phyloP scores from a whole-genome alignment of 495 filamentous ascomycete species.

The Aspergillus baeticus region DNA sequence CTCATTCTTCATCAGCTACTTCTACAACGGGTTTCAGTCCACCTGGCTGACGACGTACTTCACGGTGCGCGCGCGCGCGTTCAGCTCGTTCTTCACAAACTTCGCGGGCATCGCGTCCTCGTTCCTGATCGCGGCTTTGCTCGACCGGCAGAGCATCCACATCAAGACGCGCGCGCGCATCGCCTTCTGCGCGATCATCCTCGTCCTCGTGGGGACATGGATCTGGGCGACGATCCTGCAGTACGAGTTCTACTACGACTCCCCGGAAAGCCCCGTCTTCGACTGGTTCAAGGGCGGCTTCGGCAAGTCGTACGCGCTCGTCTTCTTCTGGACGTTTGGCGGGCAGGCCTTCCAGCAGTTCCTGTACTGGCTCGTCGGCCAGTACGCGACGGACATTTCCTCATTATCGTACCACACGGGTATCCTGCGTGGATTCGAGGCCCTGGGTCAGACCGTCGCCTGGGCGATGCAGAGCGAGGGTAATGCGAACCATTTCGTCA shows the following conservation, averaged over 20 bases:
- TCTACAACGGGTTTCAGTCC: constrained; percentile 36
- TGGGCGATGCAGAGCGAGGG: constrained; percentile 38
- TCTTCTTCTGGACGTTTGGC: constrained; percentile 35
- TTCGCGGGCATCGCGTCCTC: constrained; percentile 33
- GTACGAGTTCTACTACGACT: constrained; percentile 27
- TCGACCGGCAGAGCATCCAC: constrained; percentile 32
- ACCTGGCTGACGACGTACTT: constrained; percentile 35
- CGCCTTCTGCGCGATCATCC: constrained; percentile 25
- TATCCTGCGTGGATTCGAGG: constrained; percentile 33
- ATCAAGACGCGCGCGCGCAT: constrained; percentile 34
- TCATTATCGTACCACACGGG: constrained; percentile 34
- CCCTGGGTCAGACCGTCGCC: constrained; percentile 33
- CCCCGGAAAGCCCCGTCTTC: constrained; percentile 24
- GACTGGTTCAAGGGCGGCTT: constrained; percentile 36
- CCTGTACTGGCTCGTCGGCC: constrained; percentile 35
- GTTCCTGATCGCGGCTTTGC: constrained; percentile 29
- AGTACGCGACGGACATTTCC: constrained; percentile 34
- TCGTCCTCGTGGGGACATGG: constrained; percentile 31
- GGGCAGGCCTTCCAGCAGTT: constrained; percentile 37
- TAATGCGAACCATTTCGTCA: constrained; percentile 33
- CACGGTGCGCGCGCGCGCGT: constrained; percentile 33
- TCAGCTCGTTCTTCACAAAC: constrained; percentile 37
- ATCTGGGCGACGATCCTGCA: constrained; percentile 34
- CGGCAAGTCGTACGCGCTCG: constrained; percentile 30
- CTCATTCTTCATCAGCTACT: constrained; percentile 38